Conservation (phyloP, 805 yeast species). For the Sugiyamaella smithiae region DNA sequence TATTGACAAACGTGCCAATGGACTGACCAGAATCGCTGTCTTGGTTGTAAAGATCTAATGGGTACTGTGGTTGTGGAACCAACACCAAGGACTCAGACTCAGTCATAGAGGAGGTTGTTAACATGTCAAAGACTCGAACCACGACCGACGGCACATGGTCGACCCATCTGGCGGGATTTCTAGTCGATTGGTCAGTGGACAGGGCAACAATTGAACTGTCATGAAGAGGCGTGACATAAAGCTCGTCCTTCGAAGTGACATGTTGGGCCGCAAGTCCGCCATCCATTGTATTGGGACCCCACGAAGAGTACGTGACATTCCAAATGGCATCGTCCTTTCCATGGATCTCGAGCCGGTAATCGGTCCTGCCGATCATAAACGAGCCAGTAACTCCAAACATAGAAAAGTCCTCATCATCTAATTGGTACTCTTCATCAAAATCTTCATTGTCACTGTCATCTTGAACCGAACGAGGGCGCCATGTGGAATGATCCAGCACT, state of each 20-base stretch:
- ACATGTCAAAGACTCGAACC: slow-evolving; percentile 77
- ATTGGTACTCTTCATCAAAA: background rate
- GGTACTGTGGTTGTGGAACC: slow-evolving; percentile 37
- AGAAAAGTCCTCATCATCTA: slow-evolving; percentile 1
- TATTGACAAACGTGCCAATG: slow-evolving; percentile 62
- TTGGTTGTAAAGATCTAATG: slow-evolving; percentile 5
- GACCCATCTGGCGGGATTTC: slow-evolving; percentile 71
- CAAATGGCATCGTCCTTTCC: slow-evolving; percentile 64
- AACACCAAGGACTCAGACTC: slow-evolving; percentile 29
- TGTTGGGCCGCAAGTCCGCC: slow-evolving; percentile 46
- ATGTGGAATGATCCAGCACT: background rate
- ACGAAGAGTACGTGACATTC: slow-evolving; percentile 81
- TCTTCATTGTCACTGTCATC: slow-evolving; percentile 27
- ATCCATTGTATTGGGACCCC: slow-evolving; percentile 92
- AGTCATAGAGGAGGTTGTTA: slow-evolving; percentile 26
- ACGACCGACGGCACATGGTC: slow-evolving; percentile 68
- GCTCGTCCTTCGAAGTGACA: slow-evolving; percentile 56
- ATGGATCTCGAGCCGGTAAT: slow-evolving; percentile 53
- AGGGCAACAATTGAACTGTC: slow-evolving; percentile 72
- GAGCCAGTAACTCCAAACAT: slow-evolving; percentile 19
- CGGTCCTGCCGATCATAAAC: slow-evolving; percentile 36
- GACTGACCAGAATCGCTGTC: slow-evolving; percentile 26
- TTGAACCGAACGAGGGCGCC: background rate
- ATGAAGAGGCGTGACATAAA: slow-evolving; percentile 80
- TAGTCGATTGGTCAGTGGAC: slow-evolving; percentile 57